A percentile compares a stretch with the other conserved stretches of the same genome.
Conservation (phyloP, 495 filamentous ascomycete genomes). For the Neurospora sp. region DNA sequence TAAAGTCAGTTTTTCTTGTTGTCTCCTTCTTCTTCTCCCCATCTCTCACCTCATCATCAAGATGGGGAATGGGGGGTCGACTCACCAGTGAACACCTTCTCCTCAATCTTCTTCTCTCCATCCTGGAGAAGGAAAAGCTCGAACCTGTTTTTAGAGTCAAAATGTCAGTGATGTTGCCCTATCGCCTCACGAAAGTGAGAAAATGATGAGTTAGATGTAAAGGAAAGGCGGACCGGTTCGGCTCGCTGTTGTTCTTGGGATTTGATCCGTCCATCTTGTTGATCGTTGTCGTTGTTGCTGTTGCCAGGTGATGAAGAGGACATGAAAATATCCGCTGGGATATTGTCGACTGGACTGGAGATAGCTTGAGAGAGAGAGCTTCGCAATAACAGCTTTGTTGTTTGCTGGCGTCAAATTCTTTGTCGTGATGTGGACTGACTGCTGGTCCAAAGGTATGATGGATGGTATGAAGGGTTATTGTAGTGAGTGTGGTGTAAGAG, state of each 20-base stretch:
- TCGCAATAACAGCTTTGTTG: background rate
- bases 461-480: background rate
- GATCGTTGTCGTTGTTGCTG: background rate
- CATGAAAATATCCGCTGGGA: background rate
- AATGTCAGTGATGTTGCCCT: constrained; percentile 9
- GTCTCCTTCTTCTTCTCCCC: too few relatives aligned
- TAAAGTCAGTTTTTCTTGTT: background rate
- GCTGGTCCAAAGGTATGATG: background rate
- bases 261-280: background rate
- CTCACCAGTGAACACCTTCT: constrained; percentile 78
- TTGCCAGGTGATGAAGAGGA: background rate
- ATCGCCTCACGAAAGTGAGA: background rate
- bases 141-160: constrained; percentile 47
- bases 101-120: constrained; percentile 86
- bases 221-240: background rate
- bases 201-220: background rate
- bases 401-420: background rate
- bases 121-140: constrained; percentile 79
- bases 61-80: background rate
- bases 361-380: background rate
- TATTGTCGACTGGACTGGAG: background rate
- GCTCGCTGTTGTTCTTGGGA: background rate
- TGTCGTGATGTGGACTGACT: background rate
- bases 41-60: too few relatives aligned
- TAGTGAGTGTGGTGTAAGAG: background rate